Percentiles rank a stretch among this genome's conserved stretches.
These are phyloP conservation scores for Penicillium soppii DNA, from an alignment of 495 filamentous ascomycete species.

Conservation along the genomic window DNA sequence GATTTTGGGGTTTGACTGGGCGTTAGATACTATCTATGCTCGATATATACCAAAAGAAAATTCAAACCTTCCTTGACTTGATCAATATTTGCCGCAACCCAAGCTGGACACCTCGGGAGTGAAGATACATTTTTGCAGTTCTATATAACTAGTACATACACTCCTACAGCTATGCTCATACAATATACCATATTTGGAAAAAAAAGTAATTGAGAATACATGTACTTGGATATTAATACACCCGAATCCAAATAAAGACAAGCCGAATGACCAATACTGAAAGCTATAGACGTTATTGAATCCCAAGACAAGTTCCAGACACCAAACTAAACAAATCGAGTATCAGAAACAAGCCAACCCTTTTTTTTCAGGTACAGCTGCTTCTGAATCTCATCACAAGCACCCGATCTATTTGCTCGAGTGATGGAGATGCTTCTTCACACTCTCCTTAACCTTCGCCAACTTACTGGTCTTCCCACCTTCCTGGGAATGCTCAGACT, in stretches of 20 bases:
- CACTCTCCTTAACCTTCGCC: slow-evolving; percentile 32
- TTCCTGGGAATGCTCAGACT: slow-evolving; percentile 1
- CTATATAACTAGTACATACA: no score
- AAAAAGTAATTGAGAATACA: not conserved
- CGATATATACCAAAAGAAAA: not conserved
- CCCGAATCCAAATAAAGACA: not conserved
- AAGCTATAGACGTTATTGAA: not conserved
- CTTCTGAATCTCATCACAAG: not conserved
- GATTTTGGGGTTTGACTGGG: not conserved
- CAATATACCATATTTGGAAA: not conserved
- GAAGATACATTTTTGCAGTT: no score
- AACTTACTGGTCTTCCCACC: slow-evolving; percentile 16
- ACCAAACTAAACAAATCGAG: not conserved
- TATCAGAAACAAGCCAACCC: no score
- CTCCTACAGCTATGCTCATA: no score
- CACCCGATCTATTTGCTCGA: not conserved
- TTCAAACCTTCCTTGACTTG: no score
- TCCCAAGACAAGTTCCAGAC: not conserved
- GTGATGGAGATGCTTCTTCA: slow-evolving; percentile 29
- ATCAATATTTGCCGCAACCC: no score
- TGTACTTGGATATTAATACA: slow-evolving; percentile 5
- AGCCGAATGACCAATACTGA: not conserved
- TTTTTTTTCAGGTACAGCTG: not conserved
- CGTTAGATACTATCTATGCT: not conserved
- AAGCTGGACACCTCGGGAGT: no score